Conservation (phyloP, 2,329 filamentous ascomycete species). For the Nothophoma quercina region DNA sequence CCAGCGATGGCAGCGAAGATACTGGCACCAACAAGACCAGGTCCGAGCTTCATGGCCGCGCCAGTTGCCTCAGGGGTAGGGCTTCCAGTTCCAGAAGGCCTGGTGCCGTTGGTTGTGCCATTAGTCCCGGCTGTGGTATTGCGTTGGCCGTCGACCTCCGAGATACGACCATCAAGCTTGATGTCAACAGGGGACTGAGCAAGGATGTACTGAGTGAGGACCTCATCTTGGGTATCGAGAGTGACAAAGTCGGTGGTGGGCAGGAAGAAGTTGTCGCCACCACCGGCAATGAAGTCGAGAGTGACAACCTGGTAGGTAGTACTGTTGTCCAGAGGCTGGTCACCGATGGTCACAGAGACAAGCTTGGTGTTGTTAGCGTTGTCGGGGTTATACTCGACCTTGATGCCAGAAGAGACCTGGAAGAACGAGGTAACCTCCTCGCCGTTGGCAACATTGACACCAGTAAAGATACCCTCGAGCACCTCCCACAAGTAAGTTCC, state of each 20-base stretch:
- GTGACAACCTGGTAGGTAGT: conserved; percentile 66
- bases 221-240: conserved; percentile 63
- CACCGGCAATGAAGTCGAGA: conserved; percentile 67
- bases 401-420: conserved; percentile 66
- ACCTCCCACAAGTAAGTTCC: conserved; percentile 65
- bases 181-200: conserved; percentile 59
- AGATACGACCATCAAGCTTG: conserved; percentile 59
- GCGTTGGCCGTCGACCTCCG: conserved; percentile 35
- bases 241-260: conserved; percentile 52
- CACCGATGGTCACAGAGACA: conserved; percentile 61
- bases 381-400: conserved; percentile 64
- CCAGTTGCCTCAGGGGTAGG: conserved; percentile 17
- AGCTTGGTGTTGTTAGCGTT: conserved; percentile 60
- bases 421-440: conserved; percentile 65
- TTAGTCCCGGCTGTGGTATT: conserved; percentile 24
- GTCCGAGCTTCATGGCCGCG: conserved; percentile 19
- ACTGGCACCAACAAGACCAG: conserved; percentile 12
- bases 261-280: conserved; percentile 67
- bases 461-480: conserved; percentile 66
- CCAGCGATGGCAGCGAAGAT: conserved; percentile 21
- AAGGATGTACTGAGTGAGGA: conserved; percentile 61
- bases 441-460: conserved; percentile 63
- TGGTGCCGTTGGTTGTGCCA: conserved; percentile 28
- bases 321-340: conserved; percentile 56
- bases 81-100: conserved; percentile 20